phyloP scores from a whole-genome alignment of 495 filamentous ascomycete species.

The Podospora fimiseda region DNA sequence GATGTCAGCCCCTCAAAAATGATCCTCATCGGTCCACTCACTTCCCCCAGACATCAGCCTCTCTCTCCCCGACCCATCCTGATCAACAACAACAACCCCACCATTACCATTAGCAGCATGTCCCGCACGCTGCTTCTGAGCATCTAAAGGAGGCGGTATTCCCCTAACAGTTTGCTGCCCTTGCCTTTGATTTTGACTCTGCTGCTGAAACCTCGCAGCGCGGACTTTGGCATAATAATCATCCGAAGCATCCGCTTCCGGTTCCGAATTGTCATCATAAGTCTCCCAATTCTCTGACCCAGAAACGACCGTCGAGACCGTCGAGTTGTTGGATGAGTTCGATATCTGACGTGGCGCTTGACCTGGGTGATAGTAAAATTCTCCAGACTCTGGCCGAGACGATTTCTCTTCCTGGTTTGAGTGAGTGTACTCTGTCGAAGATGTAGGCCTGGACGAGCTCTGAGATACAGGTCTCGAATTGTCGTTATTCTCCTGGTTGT shows the following conservation, averaged over 20 bases:
- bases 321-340: conserved; percentile 63
- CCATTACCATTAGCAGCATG: conserved; percentile 15
- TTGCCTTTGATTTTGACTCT: neutral
- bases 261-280: conserved; percentile 71
- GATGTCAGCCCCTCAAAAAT: conserved; percentile 27
- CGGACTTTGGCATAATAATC: conserved; percentile 71
- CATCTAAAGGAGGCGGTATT: conserved; percentile 30
- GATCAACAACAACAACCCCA: conserved; percentile 36
- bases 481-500: neutral
- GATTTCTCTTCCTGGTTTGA: neutral
- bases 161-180: conserved; percentile 20
- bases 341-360: conserved; percentile 39
- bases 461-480: neutral
- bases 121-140: conserved; percentile 16
- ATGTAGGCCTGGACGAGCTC: neutral
- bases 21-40: conserved; percentile 54
- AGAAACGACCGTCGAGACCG: conserved; percentile 58
- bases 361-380: conserved; percentile 30
- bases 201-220: conserved; percentile 37
- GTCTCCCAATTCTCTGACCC: conserved; percentile 97
- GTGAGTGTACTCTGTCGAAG: neutral
- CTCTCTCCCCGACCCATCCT: conserved; percentile 34
- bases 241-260: conserved; percentile 66
- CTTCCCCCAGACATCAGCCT: conserved; percentile 34
- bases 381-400: conserved; percentile 7